Evolutionary conservation across 1,284 basidiomycete species (phyloP), one percentile per base, ranked within the genome.

Genomic region (Cutaneotrichosporon spelunceum): DNA sequence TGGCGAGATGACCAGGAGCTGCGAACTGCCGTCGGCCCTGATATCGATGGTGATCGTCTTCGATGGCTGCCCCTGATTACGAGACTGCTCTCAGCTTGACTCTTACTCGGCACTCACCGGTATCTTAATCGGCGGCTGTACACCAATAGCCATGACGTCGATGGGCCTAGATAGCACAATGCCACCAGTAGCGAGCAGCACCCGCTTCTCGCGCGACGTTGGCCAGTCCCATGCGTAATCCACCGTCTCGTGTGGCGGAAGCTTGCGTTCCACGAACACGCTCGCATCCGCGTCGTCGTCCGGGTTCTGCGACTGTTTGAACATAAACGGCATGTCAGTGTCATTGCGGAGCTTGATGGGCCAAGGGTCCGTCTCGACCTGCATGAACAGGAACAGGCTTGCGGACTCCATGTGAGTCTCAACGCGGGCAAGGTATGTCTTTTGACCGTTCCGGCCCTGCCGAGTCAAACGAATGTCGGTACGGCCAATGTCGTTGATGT

Each of bases 111-210:
- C 23, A 62, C 72, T 66, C 50, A 70, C 72, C 1, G 66, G 64
- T 6, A 98, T 90, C 76, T 86, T 91, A 82, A 96, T 93, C 0
- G 96, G 96, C 14, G 93, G 80, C 42, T 97, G 84, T 64, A 91
- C 86, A 53, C 96, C 96, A 49, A 99, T 99, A 78, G 98, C 96
- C 86, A 97, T 88, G 63, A 97, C 88, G 73, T 99, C 96, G 58
- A 99, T 82, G 26, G 84, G 81, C 44, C 91, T 84, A n/a, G 86
- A 85, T 50, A 85, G 80, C 19, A 68, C 65, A 7, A 69, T 47
- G 14, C 84, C 83, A 50, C 88, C 87, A 59, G 88, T 84, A 16
- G 79, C 79, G 16, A 99, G 80, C 56, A 86, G 79, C 45, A 99
- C 83, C 68, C 87, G 88, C 81, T 97, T 99, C 71, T 90, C 87